Evolutionary conservation across 768 basidiomycete genomes (phyloP), one percentile per base, ranked within the genome.

Genomic region (Lactarius sanguifluus): DNA sequence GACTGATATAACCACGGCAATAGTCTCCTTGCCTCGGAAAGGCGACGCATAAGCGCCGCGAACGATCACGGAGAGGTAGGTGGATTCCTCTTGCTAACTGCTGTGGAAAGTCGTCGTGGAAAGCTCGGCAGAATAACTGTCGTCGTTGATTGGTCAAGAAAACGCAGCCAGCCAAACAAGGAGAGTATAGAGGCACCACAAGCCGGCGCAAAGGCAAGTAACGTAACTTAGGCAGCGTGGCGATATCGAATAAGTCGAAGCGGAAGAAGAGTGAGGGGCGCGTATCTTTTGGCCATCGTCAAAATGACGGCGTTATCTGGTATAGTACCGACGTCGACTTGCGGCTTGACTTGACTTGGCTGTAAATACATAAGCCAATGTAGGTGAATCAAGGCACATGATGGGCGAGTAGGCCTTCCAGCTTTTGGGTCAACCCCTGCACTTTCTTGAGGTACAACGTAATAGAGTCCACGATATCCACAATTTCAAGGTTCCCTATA

Each of bases 391-490:
- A 63, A 56, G 62, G 62, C 0, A 56, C 41, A 34, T 64, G 66
- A 47, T n/a, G 52, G 13, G 52, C 58, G 13, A 56, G 43, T 7
- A 67, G 15, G 52, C 28, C 23, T 38, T 56, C 52, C 5, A 67
- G 20, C 52, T 45, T 67, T 40, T 56, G 58, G 10, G 54, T 54
- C 66, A 67, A 56, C 16, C 32, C 43, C 15, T 8, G 58, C 32
- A 67, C 66, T 32, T 64, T 67, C 20, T 67, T 67, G 50, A 64
- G 25, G 58, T 67, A 67, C 1, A 67, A 18, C 28, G 43, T 45
- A n/a, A 67, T 67, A 16, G 66, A 64, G 25, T 50, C 34, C 43
- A 38, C 34, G 36, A 67, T 25, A 40, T 67, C 66, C 20, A 41
- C 20, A 5, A 64, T 40, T 50, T 55, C 62, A 15, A 64, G 43